Percentiles rank a stretch among this genome's conserved stretches.
Evolutionary conservation across 257 asterid genomes (phyloP).

Genomic region (Rhazya stricta): DNA sequence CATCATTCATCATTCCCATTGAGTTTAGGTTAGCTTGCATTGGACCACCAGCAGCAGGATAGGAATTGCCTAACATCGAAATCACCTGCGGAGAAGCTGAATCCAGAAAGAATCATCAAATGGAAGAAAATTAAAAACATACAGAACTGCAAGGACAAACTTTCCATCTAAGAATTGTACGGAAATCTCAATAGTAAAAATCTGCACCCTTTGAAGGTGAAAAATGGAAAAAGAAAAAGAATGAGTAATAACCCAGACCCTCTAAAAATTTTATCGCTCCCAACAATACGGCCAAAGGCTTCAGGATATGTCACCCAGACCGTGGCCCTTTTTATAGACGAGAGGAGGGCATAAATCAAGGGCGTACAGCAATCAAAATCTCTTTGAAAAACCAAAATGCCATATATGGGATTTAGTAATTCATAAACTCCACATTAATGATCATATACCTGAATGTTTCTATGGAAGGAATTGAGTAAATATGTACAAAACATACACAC

Average conservation of each 20-base stretch:
- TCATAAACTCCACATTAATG: neutral
- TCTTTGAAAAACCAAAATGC: neutral
- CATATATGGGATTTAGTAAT: neutral
- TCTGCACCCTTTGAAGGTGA: neutral
- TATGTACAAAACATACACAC: neutral
- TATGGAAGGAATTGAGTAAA: neutral
- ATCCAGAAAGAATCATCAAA: conserved; percentile 28
- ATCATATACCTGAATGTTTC: neutral
- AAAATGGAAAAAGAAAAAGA: neutral
- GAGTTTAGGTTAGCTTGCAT: conserved; percentile 60
- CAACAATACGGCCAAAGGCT: neutral
- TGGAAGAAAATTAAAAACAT: conserved; percentile 3
- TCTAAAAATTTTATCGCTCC: neutral
- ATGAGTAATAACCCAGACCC: neutral
- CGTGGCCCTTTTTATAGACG: neutral
- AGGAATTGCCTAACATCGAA: conserved; percentile 80
- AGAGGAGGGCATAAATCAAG: neutral
- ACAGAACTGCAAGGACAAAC: neutral
- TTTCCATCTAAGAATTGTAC: neutral
- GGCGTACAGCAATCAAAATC: neutral
- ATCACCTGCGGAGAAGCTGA: conserved; percentile 97
- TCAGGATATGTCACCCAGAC: too few relatives aligned
- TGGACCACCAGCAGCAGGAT: conserved; percentile 78
- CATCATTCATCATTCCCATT: conserved; percentile 82
- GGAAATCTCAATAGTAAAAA: neutral